Conservation (phyloP, 345 rosid species). For the Salix dunnii region DNA sequence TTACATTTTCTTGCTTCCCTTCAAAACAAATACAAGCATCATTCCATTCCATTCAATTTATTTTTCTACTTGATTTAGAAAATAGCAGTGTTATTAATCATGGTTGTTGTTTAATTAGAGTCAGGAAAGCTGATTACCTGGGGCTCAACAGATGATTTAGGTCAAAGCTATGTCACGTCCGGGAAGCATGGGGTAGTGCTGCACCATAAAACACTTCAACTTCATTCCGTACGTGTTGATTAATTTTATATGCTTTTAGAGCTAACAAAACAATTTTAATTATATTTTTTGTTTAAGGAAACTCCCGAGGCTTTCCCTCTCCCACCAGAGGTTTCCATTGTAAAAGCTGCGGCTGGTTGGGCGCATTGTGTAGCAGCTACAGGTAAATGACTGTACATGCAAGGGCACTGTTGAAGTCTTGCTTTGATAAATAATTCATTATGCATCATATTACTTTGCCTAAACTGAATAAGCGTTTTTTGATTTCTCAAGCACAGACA, state of each 20-base stretch:
- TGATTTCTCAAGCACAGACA: conserved; percentile 42
- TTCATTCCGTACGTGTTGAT: conserved; percentile 6
- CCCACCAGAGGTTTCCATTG: conserved; percentile 62
- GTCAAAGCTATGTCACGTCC: conserved; percentile 94
- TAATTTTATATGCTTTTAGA: not conserved
- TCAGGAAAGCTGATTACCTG: conserved; percentile 95
- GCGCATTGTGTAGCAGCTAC: conserved; percentile 93
- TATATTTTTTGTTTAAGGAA: conserved; percentile 47
- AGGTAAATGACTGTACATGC: conserved; percentile 37
- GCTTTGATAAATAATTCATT: not conserved
- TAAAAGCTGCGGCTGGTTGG: conserved; percentile 91
- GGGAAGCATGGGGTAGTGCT: conserved; percentile 90
- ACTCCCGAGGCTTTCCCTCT: conserved; percentile 93
- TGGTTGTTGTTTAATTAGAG: conserved; percentile 42
- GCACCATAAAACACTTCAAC: conserved; percentile 2
- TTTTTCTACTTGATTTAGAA: not conserved
- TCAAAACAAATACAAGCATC: not conserved
- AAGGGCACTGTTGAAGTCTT: not conserved
- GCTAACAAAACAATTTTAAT: conserved; percentile 11
- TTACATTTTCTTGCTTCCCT: not conserved
- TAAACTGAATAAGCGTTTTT: not conserved
- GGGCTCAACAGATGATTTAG: conserved; percentile 98
- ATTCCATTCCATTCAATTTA: not conserved
- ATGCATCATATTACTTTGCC: not conserved
- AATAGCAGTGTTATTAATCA: not conserved